Evolutionary conservation across 2,329 filamentous ascomycete genomes (phyloP).

Genomic region (Nemania abortiva): DNA sequence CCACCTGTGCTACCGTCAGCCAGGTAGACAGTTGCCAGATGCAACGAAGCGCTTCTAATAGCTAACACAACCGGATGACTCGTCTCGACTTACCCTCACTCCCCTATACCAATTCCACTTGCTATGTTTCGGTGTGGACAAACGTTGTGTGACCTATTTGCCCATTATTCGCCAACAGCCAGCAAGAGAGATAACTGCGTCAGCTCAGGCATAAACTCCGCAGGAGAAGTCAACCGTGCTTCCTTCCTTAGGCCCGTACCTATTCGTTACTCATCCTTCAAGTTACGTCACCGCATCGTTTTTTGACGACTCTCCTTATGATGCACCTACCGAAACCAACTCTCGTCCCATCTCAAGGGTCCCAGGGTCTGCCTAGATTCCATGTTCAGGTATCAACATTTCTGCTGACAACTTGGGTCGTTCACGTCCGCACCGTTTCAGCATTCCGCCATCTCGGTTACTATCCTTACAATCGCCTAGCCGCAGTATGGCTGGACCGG

Average conservation of each 20-base stretch:
- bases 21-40: neutral
- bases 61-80: neutral
- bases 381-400: neutral
- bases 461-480: slow-evolving; percentile 35
- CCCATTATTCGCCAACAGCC: neutral
- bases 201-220: slow-evolving; percentile 11
- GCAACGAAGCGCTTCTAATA: slow-evolving; percentile 13
- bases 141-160: slow-evolving; percentile 11
- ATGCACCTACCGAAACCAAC: neutral
- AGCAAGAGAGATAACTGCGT: slow-evolving; percentile 11
- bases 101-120: slow-evolving; percentile 8
- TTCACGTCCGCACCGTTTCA: slow-evolving; percentile 21
- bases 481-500: slow-evolving; percentile 40
- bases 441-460: slow-evolving; percentile 13
- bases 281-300: neutral
- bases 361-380: neutral
- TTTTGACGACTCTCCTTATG: neutral
- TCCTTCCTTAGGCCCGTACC: neutral
- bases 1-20: slow-evolving; percentile 27
- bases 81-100: slow-evolving; percentile 4
- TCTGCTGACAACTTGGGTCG: slow-evolving; percentile 14
- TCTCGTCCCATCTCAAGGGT: slow-evolving; percentile 2
- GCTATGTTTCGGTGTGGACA: slow-evolving; percentile 32
- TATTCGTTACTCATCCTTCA: neutral
- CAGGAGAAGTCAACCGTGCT: neutral